Evolutionary conservation across 2,329 filamentous ascomycete genomes (phyloP).

Genomic region (Stenocarpella maydis): DNA sequence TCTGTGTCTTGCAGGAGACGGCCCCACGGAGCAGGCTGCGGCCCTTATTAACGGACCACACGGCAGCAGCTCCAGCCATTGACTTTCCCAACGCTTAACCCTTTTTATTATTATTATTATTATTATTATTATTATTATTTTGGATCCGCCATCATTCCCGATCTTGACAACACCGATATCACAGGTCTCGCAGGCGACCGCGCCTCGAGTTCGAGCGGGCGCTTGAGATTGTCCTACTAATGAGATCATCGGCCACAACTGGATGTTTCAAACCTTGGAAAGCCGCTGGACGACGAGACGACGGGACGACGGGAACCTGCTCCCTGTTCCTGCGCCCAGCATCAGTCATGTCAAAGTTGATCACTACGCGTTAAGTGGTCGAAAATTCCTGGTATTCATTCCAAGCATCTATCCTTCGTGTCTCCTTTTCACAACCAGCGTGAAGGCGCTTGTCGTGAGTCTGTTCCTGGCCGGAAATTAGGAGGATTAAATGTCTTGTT

Average conservation of each 20-base stretch:
- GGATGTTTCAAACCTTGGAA: slow-evolving; percentile 32
- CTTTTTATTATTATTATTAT: neutral
- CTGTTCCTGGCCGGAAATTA: slow-evolving; percentile 31
- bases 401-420: slow-evolving; percentile 12
- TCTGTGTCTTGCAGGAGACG: neutral
- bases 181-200: slow-evolving; percentile 12
- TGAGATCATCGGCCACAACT: slow-evolving; percentile 32
- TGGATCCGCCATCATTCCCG: neutral
- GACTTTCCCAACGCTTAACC: neutral
- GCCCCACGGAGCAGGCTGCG: neutral
- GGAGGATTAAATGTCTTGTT: slow-evolving; percentile 24
- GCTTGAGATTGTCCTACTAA: slow-evolving; percentile 20
- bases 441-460: slow-evolving; percentile 1
- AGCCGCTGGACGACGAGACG: slow-evolving; percentile 22
- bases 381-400: slow-evolving; percentile 4
- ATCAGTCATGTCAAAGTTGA: neutral
- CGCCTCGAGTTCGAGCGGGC: neutral
- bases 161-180: neutral
- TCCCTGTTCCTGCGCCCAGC: neutral
- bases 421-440: neutral
- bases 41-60: no score
- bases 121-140: no score
- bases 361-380: slow-evolving; percentile 7
- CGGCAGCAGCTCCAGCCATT: neutral
- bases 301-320: neutral